Conservation (phyloP, 2,329 filamentous ascomycete genomes). For the Zarea fungicola region DNA sequence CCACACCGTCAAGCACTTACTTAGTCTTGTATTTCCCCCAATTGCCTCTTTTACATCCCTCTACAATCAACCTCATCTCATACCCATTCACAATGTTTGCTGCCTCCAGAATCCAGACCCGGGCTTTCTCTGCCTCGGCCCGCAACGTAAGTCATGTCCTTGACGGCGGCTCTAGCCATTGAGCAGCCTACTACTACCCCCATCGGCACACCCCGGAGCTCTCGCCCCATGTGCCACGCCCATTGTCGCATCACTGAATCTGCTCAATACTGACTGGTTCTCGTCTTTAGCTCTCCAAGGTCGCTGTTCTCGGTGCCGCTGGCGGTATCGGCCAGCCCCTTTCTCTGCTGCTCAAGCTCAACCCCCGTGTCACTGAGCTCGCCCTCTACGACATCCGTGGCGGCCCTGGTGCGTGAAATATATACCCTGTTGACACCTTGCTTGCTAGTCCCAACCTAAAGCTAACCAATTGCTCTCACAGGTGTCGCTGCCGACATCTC, state of each 20-base stretch:
- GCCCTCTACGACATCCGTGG: slow-evolving; percentile 97
- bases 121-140: slow-evolving; percentile 76
- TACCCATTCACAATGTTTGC: slow-evolving; percentile 62
- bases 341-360: slow-evolving; percentile 97
- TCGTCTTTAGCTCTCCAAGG: slow-evolving; percentile 76
- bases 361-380: slow-evolving; percentile 88
- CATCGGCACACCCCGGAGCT: slow-evolving; percentile 11
- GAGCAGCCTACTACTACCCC: neutral
- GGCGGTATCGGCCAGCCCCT: slow-evolving; percentile 98
- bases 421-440: slow-evolving; percentile 11
- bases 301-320: slow-evolving; percentile 91
- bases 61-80: slow-evolving; percentile 13
- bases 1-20: neutral
- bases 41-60: slow-evolving; percentile 17
- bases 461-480: slow-evolving; percentile 32
- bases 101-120: slow-evolving; percentile 63
- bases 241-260: neutral
- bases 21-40: slow-evolving; percentile 6
- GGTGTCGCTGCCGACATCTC: slow-evolving; percentile 97
- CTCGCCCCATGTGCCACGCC: neutral
- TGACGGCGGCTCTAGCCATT: slow-evolving; percentile 5
- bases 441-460: too few relatives aligned
- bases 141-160: slow-evolving; percentile 56
- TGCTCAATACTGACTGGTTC: slow-evolving; percentile 19
- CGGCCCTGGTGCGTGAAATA: slow-evolving; percentile 69